Base-by-base conservation (phyloP, 2,329 filamentous ascomycete genomes). In the Diaporthe nobilis region DNA sequence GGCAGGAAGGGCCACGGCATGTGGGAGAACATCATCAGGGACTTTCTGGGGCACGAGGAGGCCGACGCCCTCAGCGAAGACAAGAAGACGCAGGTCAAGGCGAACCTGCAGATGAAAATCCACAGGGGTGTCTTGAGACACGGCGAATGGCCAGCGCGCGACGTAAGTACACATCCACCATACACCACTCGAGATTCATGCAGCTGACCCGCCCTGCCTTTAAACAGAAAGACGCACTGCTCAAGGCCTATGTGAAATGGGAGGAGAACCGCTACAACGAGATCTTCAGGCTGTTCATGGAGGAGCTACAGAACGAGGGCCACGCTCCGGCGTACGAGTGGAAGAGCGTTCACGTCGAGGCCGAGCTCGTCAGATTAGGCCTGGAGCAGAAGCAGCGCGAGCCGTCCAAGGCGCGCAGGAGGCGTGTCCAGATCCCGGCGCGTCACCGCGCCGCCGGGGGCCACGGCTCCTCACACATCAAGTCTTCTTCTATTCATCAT, bases 11-110 rank as follows among this genome's bases (percentile, higher is more conserved):
- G 90, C 22, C 89, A 89, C 77, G 88, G 89, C 47, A 91, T 91
- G 89, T 91, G 90, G 90, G 86, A 89, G 34, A 84, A 85, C 53
- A 90, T 91, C 75, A 85, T 86, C 67, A 80, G 80, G 7, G 85
- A 87, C 74, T 91, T 85, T 76, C 53, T 72, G 39, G 31, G 79
- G 85, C 25, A 83, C 85, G 71, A 89, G 88, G 49, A 70, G 78
- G 89, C 89, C 15, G 88, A 89, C 77, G 87, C 88, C 39, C 90
- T 91, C 88, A 91, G 89, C 89, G 86, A 89, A 37, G 84, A 85
- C 57, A 90, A 91, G 76, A 85, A 86, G 70, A 81, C 80, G 3
- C 85, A 87, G 75, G 90, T 85, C 77, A 88, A 88, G 77, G 87
- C 89, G 67, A 86, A 86, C 68, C 83, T 91, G 6, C 90, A 91